phyloP scores from a whole-genome alignment of 441 rosid genomes.

The California macrophylla region DNA sequence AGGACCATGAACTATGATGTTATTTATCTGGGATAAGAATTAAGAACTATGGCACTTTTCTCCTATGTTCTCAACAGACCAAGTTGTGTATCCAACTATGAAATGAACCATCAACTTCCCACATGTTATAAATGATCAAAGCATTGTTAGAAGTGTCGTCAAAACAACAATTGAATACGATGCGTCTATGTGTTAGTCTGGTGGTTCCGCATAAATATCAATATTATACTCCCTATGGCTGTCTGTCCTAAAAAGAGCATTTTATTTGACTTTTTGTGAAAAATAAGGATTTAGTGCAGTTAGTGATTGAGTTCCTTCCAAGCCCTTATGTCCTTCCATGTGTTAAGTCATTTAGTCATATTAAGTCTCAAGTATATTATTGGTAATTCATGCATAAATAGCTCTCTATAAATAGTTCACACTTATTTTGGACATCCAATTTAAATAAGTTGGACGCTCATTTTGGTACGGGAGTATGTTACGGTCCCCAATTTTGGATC shows the following conservation, averaged over 20 bases:
- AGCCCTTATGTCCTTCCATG: neutral
- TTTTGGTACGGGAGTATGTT: neutral
- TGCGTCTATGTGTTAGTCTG: neutral
- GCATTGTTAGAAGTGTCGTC: neutral
- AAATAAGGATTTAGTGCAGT: neutral
- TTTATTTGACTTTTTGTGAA: neutral
- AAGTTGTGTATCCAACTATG: too few species aligned
- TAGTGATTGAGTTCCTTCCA: neutral
- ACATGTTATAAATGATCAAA: neutral
- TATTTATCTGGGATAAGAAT: too few species aligned
- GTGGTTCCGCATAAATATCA: neutral
- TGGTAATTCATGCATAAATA: neutral
- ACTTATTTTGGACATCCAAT: neutral
- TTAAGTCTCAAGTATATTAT: neutral
- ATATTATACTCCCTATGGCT: too few species aligned
- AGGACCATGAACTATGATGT: too few species aligned
- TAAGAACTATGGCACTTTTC: too few species aligned
- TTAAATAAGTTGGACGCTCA: neutral
- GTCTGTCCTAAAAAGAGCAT: too few species aligned
- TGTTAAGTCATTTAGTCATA: neutral
- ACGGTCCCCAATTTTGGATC: too few species aligned
- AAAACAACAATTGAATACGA: neutral
- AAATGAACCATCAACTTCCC: neutral
- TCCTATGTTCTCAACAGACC: neutral
- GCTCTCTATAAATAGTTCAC: neutral